These are phyloP conservation scores for Coniophora puteana DNA, from an alignment of 1,284 basidiomycete species.

Conservation along the genomic window DNA sequence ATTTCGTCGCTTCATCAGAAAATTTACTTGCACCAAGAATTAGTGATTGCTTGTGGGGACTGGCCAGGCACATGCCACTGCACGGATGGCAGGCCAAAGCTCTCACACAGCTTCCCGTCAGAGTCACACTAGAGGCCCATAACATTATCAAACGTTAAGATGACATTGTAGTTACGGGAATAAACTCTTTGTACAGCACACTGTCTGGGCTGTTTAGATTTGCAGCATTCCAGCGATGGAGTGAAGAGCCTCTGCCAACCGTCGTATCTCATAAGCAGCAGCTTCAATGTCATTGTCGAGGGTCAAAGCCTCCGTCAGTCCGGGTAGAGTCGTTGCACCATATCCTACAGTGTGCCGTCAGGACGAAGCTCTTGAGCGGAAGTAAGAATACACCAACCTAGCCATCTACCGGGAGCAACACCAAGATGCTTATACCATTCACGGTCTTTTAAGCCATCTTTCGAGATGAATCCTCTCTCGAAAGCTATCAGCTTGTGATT, in stretches of 20 bases:
- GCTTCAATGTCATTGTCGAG: slow-evolving; percentile 42
- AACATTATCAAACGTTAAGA: too few species aligned
- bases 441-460: slow-evolving; percentile 62
- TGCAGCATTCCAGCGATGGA: slow-evolving; percentile 31
- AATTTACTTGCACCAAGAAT: too few species aligned
- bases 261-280: slow-evolving; percentile 45
- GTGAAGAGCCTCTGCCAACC: slow-evolving; percentile 39
- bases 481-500: slow-evolving; percentile 62
- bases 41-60: too few species aligned
- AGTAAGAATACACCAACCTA: slow-evolving; percentile 37
- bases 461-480: slow-evolving; percentile 68
- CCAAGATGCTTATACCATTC: slow-evolving; percentile 74
- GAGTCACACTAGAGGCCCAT: too few species aligned
- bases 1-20: too few species aligned
- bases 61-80: too few species aligned
- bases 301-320: slow-evolving; percentile 55
- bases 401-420: slow-evolving; percentile 74
- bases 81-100: too few species aligned
- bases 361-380: slow-evolving; percentile 9
- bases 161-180: not conserved
- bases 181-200: not conserved
- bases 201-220: slow-evolving; percentile 11
- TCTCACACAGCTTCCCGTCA: too few species aligned
- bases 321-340: slow-evolving; percentile 63
- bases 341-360: slow-evolving; percentile 36